Percentiles rank a stretch among this genome's conserved stretches.
Evolutionary conservation across 2,329 filamentous ascomycete genomes (phyloP).

Genomic region (Monilinia fructigena): DNA sequence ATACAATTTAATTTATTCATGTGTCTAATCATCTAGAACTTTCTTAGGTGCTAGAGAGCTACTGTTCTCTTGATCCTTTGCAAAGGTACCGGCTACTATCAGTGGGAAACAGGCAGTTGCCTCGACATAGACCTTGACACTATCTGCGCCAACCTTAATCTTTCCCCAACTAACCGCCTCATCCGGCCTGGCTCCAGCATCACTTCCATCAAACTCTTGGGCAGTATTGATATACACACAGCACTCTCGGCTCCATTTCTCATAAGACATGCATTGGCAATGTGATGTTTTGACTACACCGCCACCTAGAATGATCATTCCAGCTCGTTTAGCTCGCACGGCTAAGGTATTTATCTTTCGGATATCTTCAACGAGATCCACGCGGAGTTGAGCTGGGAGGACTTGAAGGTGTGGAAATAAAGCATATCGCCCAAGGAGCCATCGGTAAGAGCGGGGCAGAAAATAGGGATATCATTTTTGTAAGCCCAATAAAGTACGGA

Average conservation of each 20-base stretch:
- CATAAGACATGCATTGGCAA: constrained; percentile 97
- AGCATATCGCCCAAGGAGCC: constrained; percentile 96
- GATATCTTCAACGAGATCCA: constrained; percentile 94
- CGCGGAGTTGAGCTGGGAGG: constrained; percentile 77
- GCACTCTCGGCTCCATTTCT: constrained; percentile 95
- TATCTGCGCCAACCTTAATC: constrained; percentile 84
- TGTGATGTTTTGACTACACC: constrained; percentile 99
- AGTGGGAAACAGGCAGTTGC: constrained; percentile 65
- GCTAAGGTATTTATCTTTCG: constrained; percentile 89
- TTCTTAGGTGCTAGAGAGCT: background rate
- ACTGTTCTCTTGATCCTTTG: constrained; percentile 43
- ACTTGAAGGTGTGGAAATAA: constrained; percentile 95
- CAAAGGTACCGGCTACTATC: constrained; percentile 67
- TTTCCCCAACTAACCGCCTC: constrained; percentile 99
- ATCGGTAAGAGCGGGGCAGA: constrained; percentile 94
- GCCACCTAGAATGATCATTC: constrained; percentile 94
- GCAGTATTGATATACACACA: constrained; percentile 96
- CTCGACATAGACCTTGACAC: constrained; percentile 79
- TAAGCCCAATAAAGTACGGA: constrained; percentile 95
- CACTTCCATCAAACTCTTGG: constrained; percentile 96
- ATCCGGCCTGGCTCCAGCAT: constrained; percentile 90
- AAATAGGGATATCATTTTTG: constrained; percentile 94
- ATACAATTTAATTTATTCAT: background rate
- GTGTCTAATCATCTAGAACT: background rate
- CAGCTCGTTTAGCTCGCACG: constrained; percentile 80